Conservation (phyloP, 768 basidiomycete genomes). For the Tulasnella sp. region DNA sequence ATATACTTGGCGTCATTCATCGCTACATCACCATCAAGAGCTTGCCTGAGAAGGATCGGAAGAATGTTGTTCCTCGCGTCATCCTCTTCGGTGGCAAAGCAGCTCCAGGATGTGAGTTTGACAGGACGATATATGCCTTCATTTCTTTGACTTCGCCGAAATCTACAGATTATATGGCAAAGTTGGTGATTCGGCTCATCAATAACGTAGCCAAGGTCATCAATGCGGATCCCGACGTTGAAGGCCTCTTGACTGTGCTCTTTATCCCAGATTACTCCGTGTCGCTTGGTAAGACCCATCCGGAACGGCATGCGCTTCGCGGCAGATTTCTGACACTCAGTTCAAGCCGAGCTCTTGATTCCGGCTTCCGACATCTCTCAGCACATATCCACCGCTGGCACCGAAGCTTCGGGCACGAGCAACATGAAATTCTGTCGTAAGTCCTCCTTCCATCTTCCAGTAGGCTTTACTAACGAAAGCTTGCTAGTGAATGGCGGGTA, state of each 20-base stretch:
- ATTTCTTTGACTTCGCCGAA: slow-evolving; percentile 80
- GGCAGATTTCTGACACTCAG: not conserved
- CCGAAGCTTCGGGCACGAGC: slow-evolving; percentile 48
- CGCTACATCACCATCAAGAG: slow-evolving; percentile 75
- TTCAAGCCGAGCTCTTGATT: slow-evolving; percentile 75
- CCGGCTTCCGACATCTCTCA: slow-evolving; percentile 92
- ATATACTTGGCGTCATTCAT: slow-evolving; percentile 84
- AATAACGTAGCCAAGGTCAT: slow-evolving; percentile 78
- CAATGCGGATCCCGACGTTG: slow-evolving; percentile 78
- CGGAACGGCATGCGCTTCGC: not conserved
- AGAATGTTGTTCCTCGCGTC: slow-evolving; percentile 75
- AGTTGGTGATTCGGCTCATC: slow-evolving; percentile 88
- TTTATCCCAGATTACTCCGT: slow-evolving; percentile 95
- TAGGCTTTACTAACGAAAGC: slow-evolving; percentile 48
- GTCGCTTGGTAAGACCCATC: slow-evolving; percentile 9
- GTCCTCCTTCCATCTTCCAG: not conserved
- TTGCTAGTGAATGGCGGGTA: slow-evolving; percentile 60
- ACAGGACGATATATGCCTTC: slow-evolving; percentile 20
- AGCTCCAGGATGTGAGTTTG: slow-evolving; percentile 71
- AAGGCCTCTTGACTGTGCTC: slow-evolving; percentile 76
- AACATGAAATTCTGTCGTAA: slow-evolving; percentile 53
- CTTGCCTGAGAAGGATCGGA: slow-evolving; percentile 68
- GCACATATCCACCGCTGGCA: slow-evolving; percentile 96
- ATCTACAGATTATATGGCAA: slow-evolving; percentile 85
- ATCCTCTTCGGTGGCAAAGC: slow-evolving; percentile 97